A percentile compares a stretch with the other conserved stretches of the same genome.
phyloP scores from a whole-genome alignment of 164 flowering plant species.

The Stephania yunnanensis region DNA sequence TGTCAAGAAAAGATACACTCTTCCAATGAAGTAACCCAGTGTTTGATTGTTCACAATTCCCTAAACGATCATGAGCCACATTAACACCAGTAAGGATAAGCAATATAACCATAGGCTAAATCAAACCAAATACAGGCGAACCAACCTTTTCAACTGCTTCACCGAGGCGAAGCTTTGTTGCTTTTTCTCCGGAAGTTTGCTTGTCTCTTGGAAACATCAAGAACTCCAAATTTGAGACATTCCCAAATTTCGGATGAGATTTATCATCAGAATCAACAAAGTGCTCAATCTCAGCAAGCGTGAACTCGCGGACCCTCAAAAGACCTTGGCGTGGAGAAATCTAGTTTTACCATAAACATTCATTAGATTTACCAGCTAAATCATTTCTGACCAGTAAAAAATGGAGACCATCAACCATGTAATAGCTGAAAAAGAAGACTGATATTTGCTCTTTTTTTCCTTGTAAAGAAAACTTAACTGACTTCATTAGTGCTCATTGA shows the following conservation, averaged over 20 bases:
- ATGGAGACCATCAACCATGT: neutral
- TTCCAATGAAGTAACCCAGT: constrained; percentile 90
- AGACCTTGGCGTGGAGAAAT: constrained; percentile 99
- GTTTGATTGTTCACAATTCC: constrained; percentile 93
- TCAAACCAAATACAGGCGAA: neutral
- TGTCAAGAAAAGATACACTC: constrained; percentile 85
- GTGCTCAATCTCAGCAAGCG: constrained; percentile 95
- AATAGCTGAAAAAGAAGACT: neutral
- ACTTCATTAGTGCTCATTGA: neutral
- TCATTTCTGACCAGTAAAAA: neutral
- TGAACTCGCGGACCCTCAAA: constrained; percentile 88
- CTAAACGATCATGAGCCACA: constrained; percentile 27
- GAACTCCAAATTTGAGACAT: constrained; percentile 76
- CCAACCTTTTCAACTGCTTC: constrained; percentile 81
- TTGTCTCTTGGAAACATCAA: constrained; percentile 92
- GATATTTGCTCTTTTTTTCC: neutral
- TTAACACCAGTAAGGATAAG: neutral
- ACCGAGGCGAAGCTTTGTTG: constrained; percentile 52
- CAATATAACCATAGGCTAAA: neutral
- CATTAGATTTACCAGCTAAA: neutral
- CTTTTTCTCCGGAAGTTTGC: constrained; percentile 66
- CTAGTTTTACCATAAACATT: constrained; percentile 28
- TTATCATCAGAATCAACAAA: constrained; percentile 96
- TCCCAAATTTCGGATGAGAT: constrained; percentile 75
- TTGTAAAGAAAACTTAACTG: neutral